A percentile compares a stretch with the other conserved stretches of the same genome.
Conservation (phyloP, 1,139 yeast genomes). For the Kodamaea fungicola region DNA sequence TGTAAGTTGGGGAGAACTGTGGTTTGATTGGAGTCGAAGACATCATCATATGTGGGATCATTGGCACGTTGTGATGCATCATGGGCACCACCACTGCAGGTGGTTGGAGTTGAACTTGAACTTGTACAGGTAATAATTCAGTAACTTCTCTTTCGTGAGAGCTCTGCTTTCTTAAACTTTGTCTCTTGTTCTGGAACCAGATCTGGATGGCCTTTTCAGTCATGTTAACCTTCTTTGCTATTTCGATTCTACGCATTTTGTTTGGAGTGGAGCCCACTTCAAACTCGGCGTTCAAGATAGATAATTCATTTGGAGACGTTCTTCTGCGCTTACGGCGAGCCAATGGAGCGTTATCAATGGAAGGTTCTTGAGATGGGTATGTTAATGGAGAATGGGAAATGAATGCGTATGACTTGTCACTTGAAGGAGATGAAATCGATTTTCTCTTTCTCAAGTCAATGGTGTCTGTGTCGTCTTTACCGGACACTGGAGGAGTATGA, state of each 20-base stretch:
- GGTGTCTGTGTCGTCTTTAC: constrained; percentile 1
- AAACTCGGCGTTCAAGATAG: constrained; percentile 78
- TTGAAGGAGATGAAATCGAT: background rate
- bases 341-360: constrained; percentile 82
- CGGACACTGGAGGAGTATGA: constrained; percentile 1
- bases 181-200: constrained; percentile 97
- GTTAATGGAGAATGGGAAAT: constrained; percentile 89
- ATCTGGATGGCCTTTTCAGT: constrained; percentile 96
- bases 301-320: constrained; percentile 83
- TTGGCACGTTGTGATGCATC: constrained; percentile 1
- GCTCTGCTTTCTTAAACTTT: constrained; percentile 61
- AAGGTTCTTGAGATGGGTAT: constrained; percentile 78
- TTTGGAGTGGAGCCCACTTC: constrained; percentile 77
- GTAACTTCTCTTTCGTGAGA: constrained; percentile 41
- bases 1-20: constrained; percentile 17
- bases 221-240: constrained; percentile 81
- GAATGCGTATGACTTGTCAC: constrained; percentile 66
- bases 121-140: constrained; percentile 37
- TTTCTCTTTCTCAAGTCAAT: constrained; percentile 8
- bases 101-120: constrained; percentile 19
- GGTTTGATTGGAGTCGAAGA: constrained; percentile 31
- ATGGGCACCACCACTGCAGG: constrained; percentile 15
- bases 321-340: constrained; percentile 94
- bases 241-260: constrained; percentile 66
- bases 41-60: constrained; percentile 6